Conservation (phyloP, 768 basidiomycete genomes). For the Lactarius pseudohatsudake region DNA sequence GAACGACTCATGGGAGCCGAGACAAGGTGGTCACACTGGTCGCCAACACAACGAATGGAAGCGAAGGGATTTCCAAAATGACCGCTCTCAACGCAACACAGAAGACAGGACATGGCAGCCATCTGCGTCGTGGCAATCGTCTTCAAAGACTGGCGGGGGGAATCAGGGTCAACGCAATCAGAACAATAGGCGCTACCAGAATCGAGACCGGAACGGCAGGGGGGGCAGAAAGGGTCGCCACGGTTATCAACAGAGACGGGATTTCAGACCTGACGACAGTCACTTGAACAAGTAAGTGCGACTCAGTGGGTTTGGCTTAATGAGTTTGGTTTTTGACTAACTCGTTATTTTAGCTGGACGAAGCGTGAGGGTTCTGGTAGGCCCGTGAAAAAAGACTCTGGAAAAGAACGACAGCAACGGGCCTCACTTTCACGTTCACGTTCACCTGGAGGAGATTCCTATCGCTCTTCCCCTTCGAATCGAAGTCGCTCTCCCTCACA, state of each 20-base stretch:
- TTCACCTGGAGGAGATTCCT: constrained; percentile 64
- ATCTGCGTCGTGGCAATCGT: constrained; percentile 63
- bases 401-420: constrained; percentile 44
- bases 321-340: constrained; percentile 1
- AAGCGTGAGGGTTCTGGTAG: constrained; percentile 53
- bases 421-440: constrained; percentile 54
- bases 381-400: constrained; percentile 38
- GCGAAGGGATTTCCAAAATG: constrained; percentile 29
- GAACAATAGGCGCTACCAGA: constrained; percentile 38
- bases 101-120: constrained; percentile 74
- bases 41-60: constrained; percentile 28
- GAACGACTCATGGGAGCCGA: constrained; percentile 38
- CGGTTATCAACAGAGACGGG: constrained; percentile 40
- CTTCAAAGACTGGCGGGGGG: constrained; percentile 32
- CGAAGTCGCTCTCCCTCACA: constrained; percentile 64
- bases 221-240: constrained; percentile 33
- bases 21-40: constrained; percentile 25
- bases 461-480: constrained; percentile 61
- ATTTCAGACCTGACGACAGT: constrained; percentile 58
- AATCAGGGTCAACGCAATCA: constrained; percentile 40
- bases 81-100: constrained; percentile 31
- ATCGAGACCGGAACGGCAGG: constrained; percentile 27
- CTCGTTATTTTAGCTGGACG: constrained; percentile 54
- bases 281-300: constrained; percentile 68
- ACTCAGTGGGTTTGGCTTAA: not conserved